A percentile compares a stretch with the other conserved stretches of the same genome.
These are phyloP conservation scores for Rheum nobile DNA, from an alignment of 148 eudicot genomes.

Conservation along the genomic window DNA sequence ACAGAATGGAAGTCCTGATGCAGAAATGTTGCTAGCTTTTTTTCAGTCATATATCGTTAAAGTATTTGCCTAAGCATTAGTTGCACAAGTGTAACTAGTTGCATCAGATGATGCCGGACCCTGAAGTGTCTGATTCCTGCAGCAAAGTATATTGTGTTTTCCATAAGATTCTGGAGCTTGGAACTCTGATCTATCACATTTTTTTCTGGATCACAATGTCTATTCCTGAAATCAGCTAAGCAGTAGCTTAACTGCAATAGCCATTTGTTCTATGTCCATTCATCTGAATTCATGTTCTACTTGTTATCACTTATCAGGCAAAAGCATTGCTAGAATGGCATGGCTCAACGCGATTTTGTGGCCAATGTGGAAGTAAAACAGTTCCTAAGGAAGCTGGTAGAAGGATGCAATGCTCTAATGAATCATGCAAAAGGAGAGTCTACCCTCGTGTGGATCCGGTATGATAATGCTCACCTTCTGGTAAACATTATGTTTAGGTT, in stretches of 20 bases:
- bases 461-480: conserved; percentile 22
- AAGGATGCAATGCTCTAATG: conserved; percentile 74
- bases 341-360: conserved; percentile 61
- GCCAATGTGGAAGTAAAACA: conserved; percentile 61
- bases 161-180: not conserved
- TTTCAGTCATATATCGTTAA: not conserved
- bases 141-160: too few relatives aligned
- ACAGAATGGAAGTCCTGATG: not conserved
- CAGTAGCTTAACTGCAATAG: not conserved
- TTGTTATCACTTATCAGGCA: conserved; percentile 39
- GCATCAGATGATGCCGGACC: not conserved
- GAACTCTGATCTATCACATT: not conserved
- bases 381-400: conserved; percentile 84
- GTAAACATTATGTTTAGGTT: not conserved
- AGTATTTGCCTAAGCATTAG: not conserved
- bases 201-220: not conserved
- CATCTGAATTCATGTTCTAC: not conserved
- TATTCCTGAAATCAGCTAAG: not conserved
- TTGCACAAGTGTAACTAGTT: not conserved
- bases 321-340: conserved; percentile 93
- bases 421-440: conserved; percentile 63
- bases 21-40: not conserved
- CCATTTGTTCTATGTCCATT: not conserved
- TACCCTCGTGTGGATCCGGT: conserved; percentile 99
- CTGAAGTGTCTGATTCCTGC: not conserved